Base-by-base conservation (phyloP, 495 filamentous ascomycete genomes). In the Podospora fimiseda region DNA sequence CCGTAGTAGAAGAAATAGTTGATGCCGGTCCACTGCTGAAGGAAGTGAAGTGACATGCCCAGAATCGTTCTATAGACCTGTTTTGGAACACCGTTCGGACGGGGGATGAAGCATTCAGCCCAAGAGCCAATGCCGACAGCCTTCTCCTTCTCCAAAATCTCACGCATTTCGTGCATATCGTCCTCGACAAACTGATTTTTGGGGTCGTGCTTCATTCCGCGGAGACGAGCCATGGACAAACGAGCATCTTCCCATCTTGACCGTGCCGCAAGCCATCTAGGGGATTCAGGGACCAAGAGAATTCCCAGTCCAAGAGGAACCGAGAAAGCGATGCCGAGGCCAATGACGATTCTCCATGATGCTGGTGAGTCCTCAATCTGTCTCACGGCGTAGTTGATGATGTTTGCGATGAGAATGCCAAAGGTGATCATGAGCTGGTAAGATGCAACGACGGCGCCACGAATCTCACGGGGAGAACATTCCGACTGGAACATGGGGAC, bases 391-490 rank as follows among this genome's bases (percentile, higher is more conserved):
- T 67, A 87, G 67, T 89, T 89, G 73, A 90, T 73, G 50, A 81
- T 75, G 70, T 87, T 81, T 51, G 86, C 83, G 45, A 85, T 74
- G 55, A 89, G 82, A 65, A 90, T 87, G 50, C 87, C 87, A 38
- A 87, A 72, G 18, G 87, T 88, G 61, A 89, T 86, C 65, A 89
- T 84, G 23, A 90, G 77, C 70, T 90, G 87, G 68, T 89, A 90
- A 30, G 80, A 77, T 46, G 80, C 75, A 44, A 71, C 66, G 37
- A 72, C 63, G 36, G 81, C 80, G 56, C 83, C 84, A 54, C 84
- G 78, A 47, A 87, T 77, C 66, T 86, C 79, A 9, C 70, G 63
- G 18, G 84, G 84, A 5, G 52, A 52, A 27, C 58, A 67, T 43
- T 82, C 78, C 50, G 70, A 73, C 60, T 80, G 77, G 67, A 78